phyloP scores from a whole-genome alignment of 2,329 filamentous ascomycete genomes.

The Pseudogymnoascus sp. region DNA sequence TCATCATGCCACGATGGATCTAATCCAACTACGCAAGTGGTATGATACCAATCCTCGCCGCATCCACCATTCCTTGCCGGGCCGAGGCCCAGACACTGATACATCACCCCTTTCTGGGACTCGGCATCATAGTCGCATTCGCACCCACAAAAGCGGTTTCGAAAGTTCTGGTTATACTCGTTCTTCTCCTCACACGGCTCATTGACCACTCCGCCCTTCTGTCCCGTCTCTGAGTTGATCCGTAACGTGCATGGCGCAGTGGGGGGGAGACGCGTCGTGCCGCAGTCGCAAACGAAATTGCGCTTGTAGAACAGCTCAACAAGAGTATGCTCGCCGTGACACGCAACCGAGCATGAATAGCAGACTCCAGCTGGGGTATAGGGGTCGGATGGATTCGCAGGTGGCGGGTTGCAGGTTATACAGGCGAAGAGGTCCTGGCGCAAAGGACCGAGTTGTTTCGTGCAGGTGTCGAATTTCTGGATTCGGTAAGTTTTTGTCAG shows the following conservation, averaged over 20 bases:
- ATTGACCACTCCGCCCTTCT: conserved; percentile 69
- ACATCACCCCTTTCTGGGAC: conserved; percentile 94
- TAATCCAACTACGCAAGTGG: conserved; percentile 80
- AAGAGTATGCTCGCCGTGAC: conserved; percentile 88
- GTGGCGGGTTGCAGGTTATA: conserved; percentile 83
- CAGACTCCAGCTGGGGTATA: conserved; percentile 78
- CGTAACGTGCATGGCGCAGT: conserved; percentile 71
- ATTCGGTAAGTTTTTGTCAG: conserved; percentile 17
- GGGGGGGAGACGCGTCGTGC: conserved; percentile 70
- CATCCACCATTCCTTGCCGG: conserved; percentile 77
- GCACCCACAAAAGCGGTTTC: conserved; percentile 87
- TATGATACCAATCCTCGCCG: conserved; percentile 97
- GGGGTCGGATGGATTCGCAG: conserved; percentile 53
- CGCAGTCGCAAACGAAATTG: conserved; percentile 94
- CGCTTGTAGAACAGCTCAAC: conserved; percentile 96
- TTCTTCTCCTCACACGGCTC: conserved; percentile 69
- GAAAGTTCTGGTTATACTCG: conserved; percentile 93
- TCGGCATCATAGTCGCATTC: conserved; percentile 81
- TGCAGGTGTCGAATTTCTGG: conserved; percentile 90
- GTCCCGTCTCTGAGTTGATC: conserved; percentile 63
- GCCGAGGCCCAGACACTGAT: conserved; percentile 85
- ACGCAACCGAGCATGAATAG: conserved; percentile 94
- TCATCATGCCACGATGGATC: conserved; percentile 65
- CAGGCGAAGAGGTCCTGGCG: conserved; percentile 89
- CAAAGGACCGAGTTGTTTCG: conserved; percentile 78